phyloP scores from a whole-genome alignment of 352 stramenopile species.

The Phytophthora aleatoria region DNA sequence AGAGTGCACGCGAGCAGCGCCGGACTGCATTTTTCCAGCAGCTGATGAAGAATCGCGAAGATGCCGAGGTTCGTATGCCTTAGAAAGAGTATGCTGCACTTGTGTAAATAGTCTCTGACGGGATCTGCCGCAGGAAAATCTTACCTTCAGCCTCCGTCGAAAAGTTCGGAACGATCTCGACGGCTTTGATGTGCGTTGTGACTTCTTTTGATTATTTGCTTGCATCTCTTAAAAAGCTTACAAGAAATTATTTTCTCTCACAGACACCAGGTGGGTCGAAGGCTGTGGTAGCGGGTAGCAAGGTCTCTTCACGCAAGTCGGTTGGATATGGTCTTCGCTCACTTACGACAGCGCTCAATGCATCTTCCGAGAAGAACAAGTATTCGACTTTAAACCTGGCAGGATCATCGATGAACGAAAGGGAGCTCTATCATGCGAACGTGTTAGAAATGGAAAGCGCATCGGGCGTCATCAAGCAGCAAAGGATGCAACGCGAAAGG shows the following conservation, averaged over 20 bases:
- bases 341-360: slow-evolving; percentile 53
- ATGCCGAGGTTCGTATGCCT: slow-evolving; percentile 37
- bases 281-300: background rate
- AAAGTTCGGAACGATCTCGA: slow-evolving; percentile 57
- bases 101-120: background rate
- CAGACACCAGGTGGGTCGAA: slow-evolving; percentile 19
- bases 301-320: slow-evolving; percentile 49
- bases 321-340: slow-evolving; percentile 69
- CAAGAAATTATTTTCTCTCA: background rate
- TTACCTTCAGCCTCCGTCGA: slow-evolving; percentile 58
- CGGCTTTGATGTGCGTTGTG: slow-evolving; percentile 57
- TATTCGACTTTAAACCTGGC: slow-evolving; percentile 26
- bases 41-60: slow-evolving; percentile 44
- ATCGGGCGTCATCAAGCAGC: slow-evolving; percentile 46
- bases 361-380: slow-evolving; percentile 32
- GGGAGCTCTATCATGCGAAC: slow-evolving; percentile 33
- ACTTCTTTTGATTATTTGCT: background rate
- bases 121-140: slow-evolving; percentile 32
- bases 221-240: slow-evolving; percentile 5
- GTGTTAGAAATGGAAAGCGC: slow-evolving; percentile 31
- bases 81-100: background rate
- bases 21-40: slow-evolving; percentile 64
- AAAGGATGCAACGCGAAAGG: slow-evolving; percentile 53
- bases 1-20: slow-evolving; percentile 59
- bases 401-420: slow-evolving; percentile 32